Evolutionary conservation across 768 basidiomycete genomes (phyloP).

Genomic region (Boletus tylopilopsis): DNA sequence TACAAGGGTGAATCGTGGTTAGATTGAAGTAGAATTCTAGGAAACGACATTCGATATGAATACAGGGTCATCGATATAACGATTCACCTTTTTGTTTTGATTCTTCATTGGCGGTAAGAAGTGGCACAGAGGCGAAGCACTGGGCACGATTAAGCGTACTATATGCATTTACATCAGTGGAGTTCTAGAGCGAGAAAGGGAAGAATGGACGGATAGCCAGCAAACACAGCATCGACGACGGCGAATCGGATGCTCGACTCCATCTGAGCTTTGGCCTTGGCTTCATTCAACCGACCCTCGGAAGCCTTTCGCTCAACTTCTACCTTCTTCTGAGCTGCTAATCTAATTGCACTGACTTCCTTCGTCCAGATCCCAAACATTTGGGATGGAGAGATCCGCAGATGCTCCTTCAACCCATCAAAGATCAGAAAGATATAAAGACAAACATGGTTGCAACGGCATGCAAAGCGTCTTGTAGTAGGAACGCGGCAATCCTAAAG

Average conservation of each 20-base stretch:
- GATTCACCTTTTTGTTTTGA: slow-evolving; percentile 9
- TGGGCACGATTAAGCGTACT: slow-evolving; percentile 20
- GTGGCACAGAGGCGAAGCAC: slow-evolving; percentile 12
- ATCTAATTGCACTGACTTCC: slow-evolving; percentile 11
- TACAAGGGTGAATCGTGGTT: slow-evolving; percentile 12
- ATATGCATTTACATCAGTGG: background rate
- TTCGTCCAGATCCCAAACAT: slow-evolving; percentile 24
- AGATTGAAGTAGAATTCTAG: slow-evolving; percentile 19
- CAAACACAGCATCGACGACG: slow-evolving; percentile 27
- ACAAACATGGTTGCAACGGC: background rate
- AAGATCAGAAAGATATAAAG: background rate
- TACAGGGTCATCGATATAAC: background rate
- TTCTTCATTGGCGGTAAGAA: slow-evolving; percentile 15
- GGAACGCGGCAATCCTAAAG: slow-evolving; percentile 6
- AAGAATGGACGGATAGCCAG: slow-evolving; percentile 18
- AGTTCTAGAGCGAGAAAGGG: background rate
- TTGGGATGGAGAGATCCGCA: slow-evolving; percentile 27
- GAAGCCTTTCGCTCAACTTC: slow-evolving; percentile 11
- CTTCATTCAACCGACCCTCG: slow-evolving; percentile 9
- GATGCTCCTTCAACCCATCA: slow-evolving; percentile 21
- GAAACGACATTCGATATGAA: background rate
- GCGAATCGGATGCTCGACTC: slow-evolving; percentile 22
- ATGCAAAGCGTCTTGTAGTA: slow-evolving; percentile 26
- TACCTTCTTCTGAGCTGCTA: background rate
- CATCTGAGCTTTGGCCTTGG: slow-evolving; percentile 8